Percentiles rank a stretch among this genome's conserved stretches.
These are phyloP conservation scores for Dunaliella salina DNA, from an alignment of 163 green algal species.

Conservation along the genomic window DNA sequence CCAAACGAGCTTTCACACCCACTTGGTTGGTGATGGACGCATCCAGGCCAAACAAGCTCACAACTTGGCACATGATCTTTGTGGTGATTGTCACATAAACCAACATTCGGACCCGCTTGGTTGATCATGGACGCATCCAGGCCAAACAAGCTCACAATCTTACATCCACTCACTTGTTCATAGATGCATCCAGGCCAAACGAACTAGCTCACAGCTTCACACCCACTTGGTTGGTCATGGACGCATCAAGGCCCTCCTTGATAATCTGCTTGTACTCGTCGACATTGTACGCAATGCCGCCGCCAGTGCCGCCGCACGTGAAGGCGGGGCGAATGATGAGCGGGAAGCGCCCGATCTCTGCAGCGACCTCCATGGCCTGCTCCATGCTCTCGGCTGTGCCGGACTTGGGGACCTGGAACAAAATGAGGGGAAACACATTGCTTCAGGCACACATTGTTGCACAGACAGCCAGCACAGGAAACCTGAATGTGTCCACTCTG, in stretches of 20 bases:
- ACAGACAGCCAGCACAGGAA: too few relatives aligned
- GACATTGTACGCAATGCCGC: conserved; percentile 96
- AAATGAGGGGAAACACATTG: too few relatives aligned
- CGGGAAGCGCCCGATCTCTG: conserved; percentile 83
- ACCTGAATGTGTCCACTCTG: too few relatives aligned
- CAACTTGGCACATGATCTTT: too few relatives aligned
- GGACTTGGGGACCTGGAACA: conserved; percentile 9
- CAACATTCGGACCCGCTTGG: too few relatives aligned
- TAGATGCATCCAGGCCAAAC: too few relatives aligned
- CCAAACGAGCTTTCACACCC: too few relatives aligned
- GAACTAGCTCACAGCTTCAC: background rate
- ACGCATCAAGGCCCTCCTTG: conserved; percentile 75
- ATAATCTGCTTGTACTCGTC: conserved; percentile 90
- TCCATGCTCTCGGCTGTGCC: conserved; percentile 56
- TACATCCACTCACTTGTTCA: conserved; percentile 73
- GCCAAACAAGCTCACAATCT: background rate
- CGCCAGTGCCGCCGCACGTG: conserved; percentile 90
- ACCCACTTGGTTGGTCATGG: conserved; percentile 80
- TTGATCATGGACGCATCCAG: too few relatives aligned
- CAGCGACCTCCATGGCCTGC: conserved; percentile 57
- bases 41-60: too few relatives aligned
- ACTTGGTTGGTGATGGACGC: too few relatives aligned
- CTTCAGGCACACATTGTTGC: background rate
- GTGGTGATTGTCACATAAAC: too few relatives aligned
- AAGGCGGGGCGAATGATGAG: conserved; percentile 98